Percentiles rank a stretch among this genome's conserved stretches.
Evolutionary conservation across 257 asterid genomes (phyloP).

Genomic region (Solanum sparsipilum): DNA sequence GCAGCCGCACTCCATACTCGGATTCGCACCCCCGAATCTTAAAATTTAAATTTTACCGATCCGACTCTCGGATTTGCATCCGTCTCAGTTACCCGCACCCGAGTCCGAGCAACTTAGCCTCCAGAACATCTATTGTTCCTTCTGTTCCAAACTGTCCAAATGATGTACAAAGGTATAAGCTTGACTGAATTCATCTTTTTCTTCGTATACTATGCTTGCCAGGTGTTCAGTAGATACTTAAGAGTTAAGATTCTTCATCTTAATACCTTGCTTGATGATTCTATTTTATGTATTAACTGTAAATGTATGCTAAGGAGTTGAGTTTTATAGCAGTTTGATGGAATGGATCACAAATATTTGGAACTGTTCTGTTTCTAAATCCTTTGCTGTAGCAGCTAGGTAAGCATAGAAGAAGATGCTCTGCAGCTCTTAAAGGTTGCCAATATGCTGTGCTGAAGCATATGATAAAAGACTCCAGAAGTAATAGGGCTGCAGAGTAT

Average conservation of each 20-base stretch:
- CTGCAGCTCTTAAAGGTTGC: neutral
- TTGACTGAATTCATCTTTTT: neutral
- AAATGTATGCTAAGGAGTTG: neutral
- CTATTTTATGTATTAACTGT: neutral
- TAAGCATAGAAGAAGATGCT: neutral
- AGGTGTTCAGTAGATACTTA: neutral
- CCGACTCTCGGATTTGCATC: too few relatives aligned
- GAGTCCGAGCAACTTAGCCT: too few relatives aligned
- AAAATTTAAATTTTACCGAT: too few relatives aligned
- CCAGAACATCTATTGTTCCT: neutral
- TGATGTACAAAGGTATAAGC: neutral
- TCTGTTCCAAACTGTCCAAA: neutral
- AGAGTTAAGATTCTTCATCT: neutral
- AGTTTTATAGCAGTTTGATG: neutral
- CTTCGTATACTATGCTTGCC: neutral
- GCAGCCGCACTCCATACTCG: too few relatives aligned
- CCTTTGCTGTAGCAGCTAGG: neutral
- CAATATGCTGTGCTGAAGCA: neutral
- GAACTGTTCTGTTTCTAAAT: neutral
- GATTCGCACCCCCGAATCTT: too few relatives aligned
- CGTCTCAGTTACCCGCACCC: too few relatives aligned
- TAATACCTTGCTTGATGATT: neutral
- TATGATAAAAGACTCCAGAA: neutral
- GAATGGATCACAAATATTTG: neutral
- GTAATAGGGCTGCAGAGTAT: neutral